Base-by-base conservation (phyloP, 192 early-diverging fungal genomes). In the Coemansia sp. region DNA sequence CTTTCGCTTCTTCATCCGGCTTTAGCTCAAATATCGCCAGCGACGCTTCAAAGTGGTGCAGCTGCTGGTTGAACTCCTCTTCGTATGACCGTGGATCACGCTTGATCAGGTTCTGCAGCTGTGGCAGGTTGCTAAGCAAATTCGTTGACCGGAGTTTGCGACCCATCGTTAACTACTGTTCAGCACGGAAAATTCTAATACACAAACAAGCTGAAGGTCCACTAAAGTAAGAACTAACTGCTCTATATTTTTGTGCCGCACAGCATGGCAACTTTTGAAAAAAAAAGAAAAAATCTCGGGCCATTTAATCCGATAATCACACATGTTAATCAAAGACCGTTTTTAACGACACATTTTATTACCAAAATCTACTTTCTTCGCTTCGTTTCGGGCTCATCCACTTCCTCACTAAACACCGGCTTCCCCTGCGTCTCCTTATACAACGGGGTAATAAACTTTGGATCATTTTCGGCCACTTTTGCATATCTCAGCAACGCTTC, bases 71-170 rank as follows among this genome's bases (percentile, higher is more conserved):
- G 67, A 99, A 99, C 83, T 99, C 97, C 47, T 94, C 91, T 54
- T 85, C 83, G 84, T 99, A 99, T 16, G 94, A 96, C 57, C 74
- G 73, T 8, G 95, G 89, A 72, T 99, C 97, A 29, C 97, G 85
- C 77, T 96, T 96, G 76, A 99, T 94, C 51, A 96, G 86, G 80
- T 99, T 99, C 83, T 99, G 97, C 62, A 99, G 86, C 82, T 98
- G 96, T 37, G 97, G 93, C 62, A 99, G 86, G 87, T 99, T 81
- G 74, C 61, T 80, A 5, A 80, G 77, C 56, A 80, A 64, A 60
- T 74, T 74, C 10, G 72, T 57, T 27, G 77, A 69, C 51, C 72
- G 69, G 50, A 56, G 49, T 23, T 66, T 71, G 65, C 68, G 77
- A 27, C 64, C 77, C 77, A 80, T 80, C 41, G 11, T 45, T 45